Percentiles rank a stretch among this genome's conserved stretches.
Conservation (phyloP, 257 asterid genomes). For the Linderniella brevidens region DNA sequence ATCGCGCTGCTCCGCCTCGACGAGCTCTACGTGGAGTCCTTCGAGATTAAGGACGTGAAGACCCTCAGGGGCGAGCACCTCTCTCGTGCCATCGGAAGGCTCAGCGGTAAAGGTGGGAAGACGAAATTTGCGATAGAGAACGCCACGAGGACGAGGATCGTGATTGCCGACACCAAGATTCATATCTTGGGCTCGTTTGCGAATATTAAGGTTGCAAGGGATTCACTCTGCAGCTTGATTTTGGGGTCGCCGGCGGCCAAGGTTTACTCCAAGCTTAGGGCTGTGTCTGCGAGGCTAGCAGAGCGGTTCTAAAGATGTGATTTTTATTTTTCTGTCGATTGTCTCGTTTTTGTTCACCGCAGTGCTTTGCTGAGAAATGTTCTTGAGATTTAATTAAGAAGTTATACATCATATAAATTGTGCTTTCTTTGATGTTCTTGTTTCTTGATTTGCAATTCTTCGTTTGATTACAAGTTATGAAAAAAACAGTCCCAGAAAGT, state of each 20-base stretch:
- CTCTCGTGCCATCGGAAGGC: conserved; percentile 71
- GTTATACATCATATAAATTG: too few relatives aligned
- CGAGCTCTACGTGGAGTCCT: conserved; percentile 67
- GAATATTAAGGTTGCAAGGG: conserved; percentile 68
- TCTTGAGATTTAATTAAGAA: too few relatives aligned
- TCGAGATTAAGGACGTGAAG: conserved; percentile 85
- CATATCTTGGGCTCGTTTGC: conserved; percentile 73
- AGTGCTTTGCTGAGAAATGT: too few relatives aligned
- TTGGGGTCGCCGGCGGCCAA: conserved; percentile 89
- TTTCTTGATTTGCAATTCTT: too few relatives aligned
- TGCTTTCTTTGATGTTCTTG: too few relatives aligned
- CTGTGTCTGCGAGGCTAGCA: conserved; percentile 57
- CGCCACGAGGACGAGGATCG: conserved; percentile 69
- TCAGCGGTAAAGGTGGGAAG: conserved; percentile 87
- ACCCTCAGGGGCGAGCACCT: conserved; percentile 73
- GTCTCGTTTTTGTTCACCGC: too few relatives aligned
- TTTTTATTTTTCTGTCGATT: too few relatives aligned
- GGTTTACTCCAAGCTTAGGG: conserved; percentile 76
- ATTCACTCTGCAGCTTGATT: conserved; percentile 71
- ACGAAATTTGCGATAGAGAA: conserved; percentile 81
- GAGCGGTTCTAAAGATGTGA: conserved; percentile 45
- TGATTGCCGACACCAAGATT: conserved; percentile 67
- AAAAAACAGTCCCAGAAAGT: too few relatives aligned
- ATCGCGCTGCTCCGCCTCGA: conserved; percentile 65
- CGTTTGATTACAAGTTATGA: too few relatives aligned